These are phyloP conservation scores for Endocladia muricata DNA, from an alignment of 31 red algal species.

Conservation along the genomic window DNA sequence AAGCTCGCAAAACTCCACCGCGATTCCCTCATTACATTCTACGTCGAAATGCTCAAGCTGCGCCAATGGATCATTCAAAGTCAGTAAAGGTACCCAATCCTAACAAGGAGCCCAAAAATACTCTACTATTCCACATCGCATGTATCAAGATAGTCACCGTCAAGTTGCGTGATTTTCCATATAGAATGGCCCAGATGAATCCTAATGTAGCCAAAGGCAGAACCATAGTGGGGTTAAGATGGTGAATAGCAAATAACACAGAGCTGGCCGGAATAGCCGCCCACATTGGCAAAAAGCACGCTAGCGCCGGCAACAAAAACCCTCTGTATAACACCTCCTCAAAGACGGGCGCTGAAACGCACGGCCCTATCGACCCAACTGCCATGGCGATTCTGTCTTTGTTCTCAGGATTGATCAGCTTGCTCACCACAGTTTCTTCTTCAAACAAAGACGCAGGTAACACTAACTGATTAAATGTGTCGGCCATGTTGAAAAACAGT, in stretches of 20 bases:
- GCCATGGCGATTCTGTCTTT: constrained; percentile 96
- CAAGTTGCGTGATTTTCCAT: constrained; percentile 83
- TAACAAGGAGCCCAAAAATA: constrained; percentile 88
- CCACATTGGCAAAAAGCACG: constrained; percentile 91
- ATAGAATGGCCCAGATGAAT: constrained; percentile 92
- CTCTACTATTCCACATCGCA: constrained; percentile 97
- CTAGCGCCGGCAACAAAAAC: constrained; percentile 87
- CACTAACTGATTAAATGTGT: constrained; percentile 89
- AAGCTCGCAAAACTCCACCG: too few relatives aligned
- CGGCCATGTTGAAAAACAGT: constrained; percentile 95
- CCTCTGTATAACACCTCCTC: constrained; percentile 98
- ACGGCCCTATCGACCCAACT: constrained; percentile 91
- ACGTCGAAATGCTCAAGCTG: too few relatives aligned
- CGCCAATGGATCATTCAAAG: constrained; percentile 66
- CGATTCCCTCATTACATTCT: too few relatives aligned
- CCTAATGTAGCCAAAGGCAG: constrained; percentile 93
- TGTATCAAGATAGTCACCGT: constrained; percentile 91
- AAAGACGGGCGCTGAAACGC: constrained; percentile 97
- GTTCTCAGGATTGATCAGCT: constrained; percentile 98
- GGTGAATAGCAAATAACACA: constrained; percentile 95
- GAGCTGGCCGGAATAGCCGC: constrained; percentile 87
- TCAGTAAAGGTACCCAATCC: constrained; percentile 76
- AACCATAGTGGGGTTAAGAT: constrained; percentile 87
- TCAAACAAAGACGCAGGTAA: constrained; percentile 86
- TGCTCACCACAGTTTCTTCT: constrained; percentile 97